Conservation (phyloP, 495 filamentous ascomycete genomes). For the Hyphodiscus hymeniophilus region DNA sequence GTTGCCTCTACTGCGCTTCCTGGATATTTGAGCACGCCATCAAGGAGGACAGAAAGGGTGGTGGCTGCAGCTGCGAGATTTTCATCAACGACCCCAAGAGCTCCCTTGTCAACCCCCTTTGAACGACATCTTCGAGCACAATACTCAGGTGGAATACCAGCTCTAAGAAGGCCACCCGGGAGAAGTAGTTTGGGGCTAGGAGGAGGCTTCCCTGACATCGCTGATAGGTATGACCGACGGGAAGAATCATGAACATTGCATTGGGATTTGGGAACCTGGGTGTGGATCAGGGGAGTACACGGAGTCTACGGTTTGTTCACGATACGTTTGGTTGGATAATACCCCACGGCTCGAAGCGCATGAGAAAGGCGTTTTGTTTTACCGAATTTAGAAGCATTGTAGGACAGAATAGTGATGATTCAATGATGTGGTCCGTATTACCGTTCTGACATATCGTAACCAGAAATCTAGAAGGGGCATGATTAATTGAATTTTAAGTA, state of each 20-base stretch:
- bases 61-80: constrained; percentile 34
- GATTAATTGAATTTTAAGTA: not conserved
- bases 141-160: constrained; percentile 12
- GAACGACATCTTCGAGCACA: constrained; percentile 21
- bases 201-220: constrained; percentile 15
- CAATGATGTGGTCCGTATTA: constrained; percentile 4
- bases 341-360: not conserved
- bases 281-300: not conserved
- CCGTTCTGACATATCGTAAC: not conserved
- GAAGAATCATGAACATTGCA: not conserved
- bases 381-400: constrained; percentile 6
- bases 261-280: not conserved
- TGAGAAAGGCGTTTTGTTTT: constrained; percentile 2
- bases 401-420: not conserved
- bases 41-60: constrained; percentile 46
- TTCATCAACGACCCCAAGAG: constrained; percentile 23
- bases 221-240: constrained; percentile 10
- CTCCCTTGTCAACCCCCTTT: constrained; percentile 24
- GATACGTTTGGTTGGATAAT: constrained; percentile 9
- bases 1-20: constrained; percentile 38
- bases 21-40: constrained; percentile 48
- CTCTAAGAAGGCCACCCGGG: constrained; percentile 7
- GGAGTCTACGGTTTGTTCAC: constrained; percentile 8
- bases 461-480: no score
- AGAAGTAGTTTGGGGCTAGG: constrained; percentile 12